Evolutionary conservation across 345 rosid species (phyloP), one percentile per base, ranked within the genome.

Genomic region (Cardamine occulta): DNA sequence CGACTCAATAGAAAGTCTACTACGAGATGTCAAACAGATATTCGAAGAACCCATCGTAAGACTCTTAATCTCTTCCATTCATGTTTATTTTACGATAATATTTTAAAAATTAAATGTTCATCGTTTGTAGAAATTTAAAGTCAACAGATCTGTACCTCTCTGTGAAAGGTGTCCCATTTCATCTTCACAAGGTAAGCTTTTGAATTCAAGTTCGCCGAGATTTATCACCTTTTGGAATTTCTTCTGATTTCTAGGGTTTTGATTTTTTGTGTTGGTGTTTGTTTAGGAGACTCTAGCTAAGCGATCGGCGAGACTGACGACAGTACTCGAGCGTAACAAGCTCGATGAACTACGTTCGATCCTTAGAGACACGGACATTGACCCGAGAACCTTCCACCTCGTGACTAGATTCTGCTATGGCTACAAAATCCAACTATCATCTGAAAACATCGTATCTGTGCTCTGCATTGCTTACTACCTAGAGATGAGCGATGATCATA

Each of bases 331-430:
- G 37, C 70, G 68, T 49, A 75, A 82, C 48, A 70, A 79, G 6
- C 44, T 48, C 14, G 74, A 81, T 44, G 81, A 79, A 49, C 75
- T 85, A 18, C 68, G 72, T 13, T 51, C 37, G 75, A 80, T 86
- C 58, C 81, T 91, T 14, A 81, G 11, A 21, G 86, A 87, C 58
- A 73, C 88, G 31, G 86, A 89, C 9, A 83, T 85, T 53, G 87
- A 87, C 69, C 63, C 86, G 0, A 78, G 75, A 75, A 84, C 83
- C 18, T 80, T 91, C 24, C 81, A 84, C 76, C 83, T 87, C 24
- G 85, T 91, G 40, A 86, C 82, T 44, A 85, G 88, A 74, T 93
- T 93, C 86, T 93, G 93, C 80, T 82, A 83, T 14, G 97, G 96
- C 52, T 85, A 14, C 40, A 82, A 85, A 48, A 68, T 77, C 2